Base-by-base conservation (phyloP, 2,329 filamentous ascomycete species). In the Chaetothyriales sp. region DNA sequence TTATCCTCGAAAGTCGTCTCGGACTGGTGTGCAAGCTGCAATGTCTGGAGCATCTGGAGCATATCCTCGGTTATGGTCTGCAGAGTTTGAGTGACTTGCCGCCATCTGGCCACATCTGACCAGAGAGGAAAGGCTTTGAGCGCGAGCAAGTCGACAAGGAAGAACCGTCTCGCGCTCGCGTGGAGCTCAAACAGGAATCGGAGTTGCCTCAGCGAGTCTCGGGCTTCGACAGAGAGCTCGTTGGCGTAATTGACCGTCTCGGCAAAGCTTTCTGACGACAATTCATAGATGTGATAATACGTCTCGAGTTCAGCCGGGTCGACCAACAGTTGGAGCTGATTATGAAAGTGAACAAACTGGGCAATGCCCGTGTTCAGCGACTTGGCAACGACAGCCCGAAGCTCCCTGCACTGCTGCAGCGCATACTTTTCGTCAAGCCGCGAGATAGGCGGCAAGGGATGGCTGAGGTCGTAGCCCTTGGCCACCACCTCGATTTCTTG, bases 401-500 rank as follows among this genome's bases (percentile, higher is more conserved):
- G 71, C 55, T 86, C 79, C 55, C 82, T 72, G 63, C 92, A 98
- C 62, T 87, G 82, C 59, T 87, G 78, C 6, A 75, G 78, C 64
- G 93, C 85, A 44, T 80, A 80, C 53, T 81, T 81, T 59, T 93
- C 87, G 64, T 98, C 92, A 28, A 98, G 74, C 45, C 90, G 80
- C 58, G 85, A 93, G 53, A 95, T 84, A n/a, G 92, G 92, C 5
- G 92, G 90, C 36, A 96, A 70, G 20, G 89, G 90, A 15, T 81
- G 83, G 72, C 86, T 94, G 69, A 95, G 74, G 68, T 86, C 77
- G 66, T 94, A 95, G 19, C 89, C 89, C 59, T 89, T 80, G 26
- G 89, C 93, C 22, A 95, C 88, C 28, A 95, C 75, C 69, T 95
- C 89, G n/a, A 95, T 88, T 68, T 95, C 89, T 65, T 95, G 89